Conservation (phyloP, 2,329 filamentous ascomycete genomes). For the Chrysosporium queenslandicum region DNA sequence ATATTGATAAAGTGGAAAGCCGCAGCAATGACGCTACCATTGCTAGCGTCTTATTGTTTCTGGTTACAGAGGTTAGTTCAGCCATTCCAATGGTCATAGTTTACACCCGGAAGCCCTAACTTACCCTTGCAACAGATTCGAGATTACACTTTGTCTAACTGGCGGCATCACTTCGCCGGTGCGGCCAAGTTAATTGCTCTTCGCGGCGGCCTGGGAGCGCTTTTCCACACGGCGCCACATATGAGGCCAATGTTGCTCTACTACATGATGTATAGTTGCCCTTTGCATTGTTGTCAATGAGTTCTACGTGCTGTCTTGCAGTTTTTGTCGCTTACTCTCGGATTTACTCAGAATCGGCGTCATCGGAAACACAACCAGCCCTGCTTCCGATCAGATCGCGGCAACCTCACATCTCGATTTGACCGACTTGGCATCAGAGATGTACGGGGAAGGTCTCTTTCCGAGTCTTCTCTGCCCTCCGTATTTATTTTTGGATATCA, state of each 20-base stretch:
- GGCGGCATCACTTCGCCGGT: slow-evolving; percentile 18
- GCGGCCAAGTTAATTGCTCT: slow-evolving; percentile 18
- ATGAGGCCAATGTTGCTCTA: slow-evolving; percentile 10
- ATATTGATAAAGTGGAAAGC: slow-evolving; percentile 9
- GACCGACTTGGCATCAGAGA: neutral
- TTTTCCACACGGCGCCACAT: slow-evolving; percentile 4
- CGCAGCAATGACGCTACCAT: slow-evolving; percentile 15
- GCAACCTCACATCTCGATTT: neutral
- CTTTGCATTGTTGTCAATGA: neutral
- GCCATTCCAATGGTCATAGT: neutral
- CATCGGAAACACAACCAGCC: slow-evolving; percentile 5
- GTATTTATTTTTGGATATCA: slow-evolving; percentile 1
- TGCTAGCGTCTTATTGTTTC: slow-evolving; percentile 12
- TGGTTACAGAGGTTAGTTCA: slow-evolving; percentile 14
- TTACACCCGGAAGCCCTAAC: neutral
- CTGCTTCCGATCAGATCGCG: neutral
- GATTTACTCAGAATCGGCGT: neutral
- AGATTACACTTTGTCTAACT: slow-evolving; percentile 10
- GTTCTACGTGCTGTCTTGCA: neutral
- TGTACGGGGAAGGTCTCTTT: slow-evolving; percentile 5
- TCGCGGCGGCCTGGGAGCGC: slow-evolving; percentile 15
- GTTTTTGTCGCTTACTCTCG: neutral
- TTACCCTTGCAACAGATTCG: slow-evolving; percentile 7
- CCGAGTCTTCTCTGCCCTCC: slow-evolving; percentile 3
- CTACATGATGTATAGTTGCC: slow-evolving; percentile 14